phyloP scores from a whole-genome alignment of 2,329 filamentous ascomycete genomes.

The Cladosporium sp. region DNA sequence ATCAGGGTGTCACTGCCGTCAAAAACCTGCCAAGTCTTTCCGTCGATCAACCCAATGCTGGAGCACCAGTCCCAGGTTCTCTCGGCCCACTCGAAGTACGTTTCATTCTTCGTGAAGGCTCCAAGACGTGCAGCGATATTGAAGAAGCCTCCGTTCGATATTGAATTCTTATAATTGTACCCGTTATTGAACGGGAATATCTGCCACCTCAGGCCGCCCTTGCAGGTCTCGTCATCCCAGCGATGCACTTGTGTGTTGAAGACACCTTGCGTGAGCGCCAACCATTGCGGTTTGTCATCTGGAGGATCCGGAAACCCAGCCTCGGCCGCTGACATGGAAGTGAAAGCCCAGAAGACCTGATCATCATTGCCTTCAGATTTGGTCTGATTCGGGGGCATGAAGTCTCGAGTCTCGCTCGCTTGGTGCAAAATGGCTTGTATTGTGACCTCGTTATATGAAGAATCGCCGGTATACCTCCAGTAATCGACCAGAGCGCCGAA shows the following conservation, averaged over 20 bases:
- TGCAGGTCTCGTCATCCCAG: slow-evolving; percentile 36
- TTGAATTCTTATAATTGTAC: slow-evolving; percentile 46
- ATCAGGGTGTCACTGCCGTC: slow-evolving; percentile 41
- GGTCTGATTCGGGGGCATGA: slow-evolving; percentile 48
- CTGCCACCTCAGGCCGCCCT: slow-evolving; percentile 34
- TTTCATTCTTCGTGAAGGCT: slow-evolving; percentile 35
- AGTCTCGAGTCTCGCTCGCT: slow-evolving; percentile 53
- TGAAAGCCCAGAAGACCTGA: slow-evolving; percentile 55
- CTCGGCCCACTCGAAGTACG: slow-evolving; percentile 61
- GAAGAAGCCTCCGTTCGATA: slow-evolving; percentile 45
- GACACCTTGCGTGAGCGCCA: slow-evolving; percentile 42
- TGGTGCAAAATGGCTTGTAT: slow-evolving; percentile 59
- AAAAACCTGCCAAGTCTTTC: slow-evolving; percentile 38
- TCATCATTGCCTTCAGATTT: slow-evolving; percentile 52
- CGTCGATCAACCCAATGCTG: slow-evolving; percentile 55
- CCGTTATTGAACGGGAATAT: slow-evolving; percentile 46
- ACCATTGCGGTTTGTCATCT: slow-evolving; percentile 39
- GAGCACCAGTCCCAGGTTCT: slow-evolving; percentile 34
- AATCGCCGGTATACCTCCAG: slow-evolving; percentile 64
- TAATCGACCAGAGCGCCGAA: slow-evolving; percentile 68
- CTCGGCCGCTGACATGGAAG: slow-evolving; percentile 55
- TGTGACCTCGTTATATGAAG: slow-evolving; percentile 58
- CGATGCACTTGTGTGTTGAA: slow-evolving; percentile 38
- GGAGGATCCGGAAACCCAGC: slow-evolving; percentile 44
- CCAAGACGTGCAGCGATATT: slow-evolving; percentile 37